Evolutionary conservation across 2,329 filamentous ascomycete genomes (phyloP), one percentile per base, ranked within the genome.

Genomic region (Davidsoniella australis): DNA sequence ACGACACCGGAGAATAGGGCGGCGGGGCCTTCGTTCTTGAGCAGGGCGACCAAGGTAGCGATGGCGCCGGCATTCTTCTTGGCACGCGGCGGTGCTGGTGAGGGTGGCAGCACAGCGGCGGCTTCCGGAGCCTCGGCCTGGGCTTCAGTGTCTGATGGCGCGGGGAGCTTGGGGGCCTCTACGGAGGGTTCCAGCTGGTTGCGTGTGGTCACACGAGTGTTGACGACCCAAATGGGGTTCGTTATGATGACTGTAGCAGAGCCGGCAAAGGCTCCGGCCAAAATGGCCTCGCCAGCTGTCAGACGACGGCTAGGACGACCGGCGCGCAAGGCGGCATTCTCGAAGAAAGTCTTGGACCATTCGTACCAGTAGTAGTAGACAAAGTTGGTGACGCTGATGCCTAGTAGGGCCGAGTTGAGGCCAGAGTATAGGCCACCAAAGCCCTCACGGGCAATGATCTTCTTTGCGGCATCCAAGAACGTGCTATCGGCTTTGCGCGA

Each of bases 331-430:
- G 87, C 86, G 8, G 86, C 84, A 55, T 73, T 72, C 63, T 85
- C 86, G 68, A 96, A 95, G 62, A 82, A 82, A 46, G 82, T 74
- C 52, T 88, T 80, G 55, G 87, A 91, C 85, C 86, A 98, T 69
- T 98, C 91, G 67, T 96, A 98, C 89, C 85, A 98, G 73, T 96
- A 98, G 70, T 98, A 98, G 73, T 98, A 98, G 44, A 98, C 89
- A 63, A 98, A 98, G 71, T 98, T 98, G 59, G 91, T 98, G 58
- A 98, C 81, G 65, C 84, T 91, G 70, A 98, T 96, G 63, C 91
- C 91, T 65, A 98, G 95, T 42, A 98, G 73, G 47, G 91, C 91
- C 54, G 85, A 93, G 64, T 94, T 86, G 53, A 98, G 77, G 40
- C 91, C 91, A 5, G 91, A 80, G 63, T 96, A 98, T 36, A 98